Conservation (phyloP, 2,329 filamentous ascomycete species). For the Periglandula ipomoeae region DNA sequence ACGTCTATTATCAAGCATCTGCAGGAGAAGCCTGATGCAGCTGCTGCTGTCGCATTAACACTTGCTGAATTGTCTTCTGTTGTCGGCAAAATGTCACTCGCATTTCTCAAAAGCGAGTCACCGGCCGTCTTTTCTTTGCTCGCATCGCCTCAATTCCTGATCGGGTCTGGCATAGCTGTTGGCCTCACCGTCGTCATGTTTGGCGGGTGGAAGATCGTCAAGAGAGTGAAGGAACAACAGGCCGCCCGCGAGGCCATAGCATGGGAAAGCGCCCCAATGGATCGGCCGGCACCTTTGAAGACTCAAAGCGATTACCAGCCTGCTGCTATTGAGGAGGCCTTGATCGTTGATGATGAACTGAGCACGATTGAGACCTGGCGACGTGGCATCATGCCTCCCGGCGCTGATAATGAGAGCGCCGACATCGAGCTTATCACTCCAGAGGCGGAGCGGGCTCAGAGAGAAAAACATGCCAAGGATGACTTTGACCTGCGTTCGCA, state of each 20-base stretch:
- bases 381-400: slow-evolving; percentile 41
- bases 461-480: slow-evolving; percentile 24
- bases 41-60: slow-evolving; percentile 87
- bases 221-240: slow-evolving; percentile 55
- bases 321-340: slow-evolving; percentile 40
- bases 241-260: slow-evolving; percentile 20
- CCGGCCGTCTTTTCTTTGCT: slow-evolving; percentile 82
- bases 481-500: slow-evolving; percentile 29
- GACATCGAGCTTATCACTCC: slow-evolving; percentile 51
- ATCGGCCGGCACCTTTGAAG: slow-evolving; percentile 17
- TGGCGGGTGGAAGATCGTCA: slow-evolving; percentile 95
- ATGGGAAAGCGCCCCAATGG: slow-evolving; percentile 15
- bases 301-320: slow-evolving; percentile 22
- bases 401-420: slow-evolving; percentile 33
- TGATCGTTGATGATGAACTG: slow-evolving; percentile 48
- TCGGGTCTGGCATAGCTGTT: slow-evolving; percentile 79
- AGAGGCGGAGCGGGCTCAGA: slow-evolving; percentile 39
- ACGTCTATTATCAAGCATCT: slow-evolving; percentile 69
- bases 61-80: slow-evolving; percentile 84
- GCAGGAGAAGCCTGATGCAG: slow-evolving; percentile 69
- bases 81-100: slow-evolving; percentile 74
- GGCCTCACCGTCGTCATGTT: slow-evolving; percentile 95
- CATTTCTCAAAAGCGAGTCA: slow-evolving; percentile 72
- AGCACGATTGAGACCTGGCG: slow-evolving; percentile 51
- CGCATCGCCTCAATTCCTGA: slow-evolving; percentile 86